Evolutionary conservation across 2,329 filamentous ascomycete genomes (phyloP).

Genomic region (Pestalotiopsis sp.): DNA sequence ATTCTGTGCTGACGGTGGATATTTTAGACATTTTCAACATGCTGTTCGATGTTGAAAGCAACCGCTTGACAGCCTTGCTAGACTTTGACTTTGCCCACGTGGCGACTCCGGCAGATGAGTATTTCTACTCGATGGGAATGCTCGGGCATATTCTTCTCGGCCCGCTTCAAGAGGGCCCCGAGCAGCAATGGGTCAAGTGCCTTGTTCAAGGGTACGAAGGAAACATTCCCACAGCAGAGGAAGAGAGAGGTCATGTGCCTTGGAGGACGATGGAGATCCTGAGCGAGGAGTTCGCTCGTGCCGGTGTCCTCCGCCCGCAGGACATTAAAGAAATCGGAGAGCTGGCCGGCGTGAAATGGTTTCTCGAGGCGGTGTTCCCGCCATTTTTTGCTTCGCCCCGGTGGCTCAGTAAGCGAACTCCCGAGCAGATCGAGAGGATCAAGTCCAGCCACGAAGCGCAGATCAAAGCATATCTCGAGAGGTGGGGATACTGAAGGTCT

Average conservation of each 20-base stretch:
- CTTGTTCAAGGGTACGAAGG: background rate
- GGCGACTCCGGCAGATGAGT: conserved; percentile 3
- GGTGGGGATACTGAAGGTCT: background rate
- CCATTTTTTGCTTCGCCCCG: background rate
- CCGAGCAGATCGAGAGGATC: background rate
- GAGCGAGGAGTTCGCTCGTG: background rate
- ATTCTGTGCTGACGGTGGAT: background rate
- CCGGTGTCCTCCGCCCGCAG: background rate
- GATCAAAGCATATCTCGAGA: background rate
- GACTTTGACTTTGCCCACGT: conserved; percentile 5
- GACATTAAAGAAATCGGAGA: background rate
- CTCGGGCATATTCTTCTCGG: background rate
- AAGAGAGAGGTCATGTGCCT: background rate
- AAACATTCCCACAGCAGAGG: background rate
- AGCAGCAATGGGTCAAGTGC: background rate
- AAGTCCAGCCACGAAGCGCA: background rate
- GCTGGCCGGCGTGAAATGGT: background rate
- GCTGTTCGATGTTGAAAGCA: background rate
- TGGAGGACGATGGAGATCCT: background rate
- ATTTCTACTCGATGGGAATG: background rate
- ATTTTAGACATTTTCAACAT: background rate
- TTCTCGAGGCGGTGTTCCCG: background rate
- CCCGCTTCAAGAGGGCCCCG: background rate
- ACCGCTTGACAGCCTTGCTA: background rate
- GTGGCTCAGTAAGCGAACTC: background rate